Conservation (phyloP, 2,329 filamentous ascomycete species). For the Diaporthe capsici region DNA sequence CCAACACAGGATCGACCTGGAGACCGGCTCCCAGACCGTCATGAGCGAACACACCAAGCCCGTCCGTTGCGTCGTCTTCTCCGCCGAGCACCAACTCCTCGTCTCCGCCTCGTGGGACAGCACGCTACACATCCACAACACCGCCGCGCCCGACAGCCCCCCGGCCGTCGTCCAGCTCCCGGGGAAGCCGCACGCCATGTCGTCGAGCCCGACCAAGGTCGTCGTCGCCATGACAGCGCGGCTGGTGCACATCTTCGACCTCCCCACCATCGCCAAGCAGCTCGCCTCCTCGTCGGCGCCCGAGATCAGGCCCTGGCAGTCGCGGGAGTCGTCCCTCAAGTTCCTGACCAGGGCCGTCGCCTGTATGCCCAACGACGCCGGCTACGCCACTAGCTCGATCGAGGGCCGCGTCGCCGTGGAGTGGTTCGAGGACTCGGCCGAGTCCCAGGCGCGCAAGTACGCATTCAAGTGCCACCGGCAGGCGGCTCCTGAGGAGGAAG, state of each 20-base stretch:
- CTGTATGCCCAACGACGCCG: constrained; percentile 96
- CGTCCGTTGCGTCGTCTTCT: constrained; percentile 89
- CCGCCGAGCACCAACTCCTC: constrained; percentile 80
- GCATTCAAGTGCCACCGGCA: constrained; percentile 99
- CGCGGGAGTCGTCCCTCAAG: constrained; percentile 92
- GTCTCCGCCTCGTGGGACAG: constrained; percentile 95
- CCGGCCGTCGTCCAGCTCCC: constrained; percentile 80
- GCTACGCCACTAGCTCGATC: constrained; percentile 92
- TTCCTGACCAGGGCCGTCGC: constrained; percentile 95
- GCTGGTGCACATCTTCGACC: constrained; percentile 94
- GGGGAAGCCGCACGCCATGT: constrained; percentile 90
- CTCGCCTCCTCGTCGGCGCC: constrained; percentile 64
- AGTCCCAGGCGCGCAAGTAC: constrained; percentile 93
- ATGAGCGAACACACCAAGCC: constrained; percentile 84
- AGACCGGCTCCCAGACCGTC: constrained; percentile 78
- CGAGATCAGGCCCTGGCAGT: constrained; percentile 85
- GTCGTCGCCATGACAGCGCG: constrained; percentile 97
- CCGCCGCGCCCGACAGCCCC: constrained; percentile 63
- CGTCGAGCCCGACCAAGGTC: constrained; percentile 82
- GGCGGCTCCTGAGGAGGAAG: constrained; percentile 71
- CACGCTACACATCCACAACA: constrained; percentile 87
- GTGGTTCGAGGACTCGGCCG: constrained; percentile 90
- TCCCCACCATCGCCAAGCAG: constrained; percentile 74
- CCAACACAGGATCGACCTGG: constrained; percentile 72
- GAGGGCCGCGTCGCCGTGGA: constrained; percentile 97